Percentiles rank a stretch among this genome's conserved stretches.
These are phyloP conservation scores for Hirschioporus abietinus DNA, from an alignment of 768 basidiomycete species.

Conservation along the genomic window DNA sequence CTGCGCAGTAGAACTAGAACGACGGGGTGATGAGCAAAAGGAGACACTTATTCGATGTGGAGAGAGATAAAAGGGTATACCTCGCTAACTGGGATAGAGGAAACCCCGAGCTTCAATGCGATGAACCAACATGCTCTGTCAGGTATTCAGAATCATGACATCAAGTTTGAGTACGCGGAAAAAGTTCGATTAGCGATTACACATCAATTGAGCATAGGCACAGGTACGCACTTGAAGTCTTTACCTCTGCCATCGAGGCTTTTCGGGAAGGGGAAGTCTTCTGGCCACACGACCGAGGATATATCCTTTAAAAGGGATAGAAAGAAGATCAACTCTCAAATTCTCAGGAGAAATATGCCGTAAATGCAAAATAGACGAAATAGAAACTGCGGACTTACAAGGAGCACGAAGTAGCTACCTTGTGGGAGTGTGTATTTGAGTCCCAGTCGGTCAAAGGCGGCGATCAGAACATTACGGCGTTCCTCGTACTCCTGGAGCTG, in stretches of 20 bases:
- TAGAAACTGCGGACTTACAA: constrained; percentile 41
- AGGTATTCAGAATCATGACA: constrained; percentile 16
- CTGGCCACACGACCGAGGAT: constrained; percentile 70
- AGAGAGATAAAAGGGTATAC: constrained; percentile 36
- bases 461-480: constrained; percentile 66
- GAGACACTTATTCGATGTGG: neutral
- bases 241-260: constrained; percentile 73
- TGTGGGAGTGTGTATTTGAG: constrained; percentile 84
- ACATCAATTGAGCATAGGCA: neutral
- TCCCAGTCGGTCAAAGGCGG: constrained; percentile 79
- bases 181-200: neutral
- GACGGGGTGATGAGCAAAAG: neutral
- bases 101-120: constrained; percentile 84
- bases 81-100: constrained; percentile 93
- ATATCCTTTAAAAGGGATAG: constrained; percentile 51
- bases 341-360: neutral
- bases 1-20: constrained; percentile 82
- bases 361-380: neutral
- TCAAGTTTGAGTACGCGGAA: constrained; percentile 2
- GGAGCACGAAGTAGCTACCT: constrained; percentile 86
- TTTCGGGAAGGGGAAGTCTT: constrained; percentile 77
- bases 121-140: constrained; percentile 92
- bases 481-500: constrained; percentile 78
- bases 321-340: constrained; percentile 10
- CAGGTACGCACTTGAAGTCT: constrained; percentile 67